Percentiles rank a stretch among this genome's conserved stretches.
Conservation (phyloP, 1,284 basidiomycete species). For the Moesziomyces sp. region DNA sequence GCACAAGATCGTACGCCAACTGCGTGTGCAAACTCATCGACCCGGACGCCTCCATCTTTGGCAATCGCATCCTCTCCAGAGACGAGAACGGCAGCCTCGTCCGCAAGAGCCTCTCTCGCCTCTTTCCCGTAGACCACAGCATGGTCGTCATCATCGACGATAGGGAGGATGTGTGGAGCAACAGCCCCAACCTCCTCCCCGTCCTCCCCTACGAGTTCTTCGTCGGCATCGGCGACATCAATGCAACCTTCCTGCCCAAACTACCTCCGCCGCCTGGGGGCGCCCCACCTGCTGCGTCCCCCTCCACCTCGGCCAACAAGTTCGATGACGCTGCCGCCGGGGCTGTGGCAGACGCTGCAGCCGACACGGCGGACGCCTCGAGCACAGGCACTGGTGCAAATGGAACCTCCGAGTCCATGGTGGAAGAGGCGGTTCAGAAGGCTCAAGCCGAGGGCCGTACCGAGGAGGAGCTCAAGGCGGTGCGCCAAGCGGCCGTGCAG, state of each 20-base stretch:
- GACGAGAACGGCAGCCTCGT: conserved; percentile 86
- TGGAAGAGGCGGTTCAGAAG: conserved; percentile 18
- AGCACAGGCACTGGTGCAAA: conserved; percentile 3
- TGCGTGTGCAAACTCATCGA: conserved; percentile 94
- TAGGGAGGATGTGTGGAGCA: conserved; percentile 96
- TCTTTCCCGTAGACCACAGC: conserved; percentile 91
- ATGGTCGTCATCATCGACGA: conserved; percentile 99
- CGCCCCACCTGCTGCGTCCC: conserved; percentile 12
- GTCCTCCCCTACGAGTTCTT: conserved; percentile 98
- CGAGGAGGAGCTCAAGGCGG: conserved; percentile 21
- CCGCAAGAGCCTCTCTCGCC: conserved; percentile 86
- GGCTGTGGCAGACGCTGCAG: conserved; percentile 18
- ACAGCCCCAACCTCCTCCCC: conserved; percentile 91
- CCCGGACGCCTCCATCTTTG: conserved; percentile 85
- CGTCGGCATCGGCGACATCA: conserved; percentile 98
- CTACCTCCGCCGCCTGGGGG: conserved; percentile 46
- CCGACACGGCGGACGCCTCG: conserved; percentile 1
- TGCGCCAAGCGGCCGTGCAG: conserved; percentile 27
- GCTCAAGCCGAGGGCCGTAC: conserved; percentile 19
- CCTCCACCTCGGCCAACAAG: conserved; percentile 11
- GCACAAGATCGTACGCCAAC: conserved; percentile 94
- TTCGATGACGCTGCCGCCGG: conserved; percentile 13
- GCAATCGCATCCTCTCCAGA: conserved; percentile 85
- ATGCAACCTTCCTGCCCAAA: conserved; percentile 88
- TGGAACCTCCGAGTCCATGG: conserved; percentile 4